Base-by-base conservation (phyloP, 169 alveolate genomes). In the Cryptosporidium parvum region DNA sequence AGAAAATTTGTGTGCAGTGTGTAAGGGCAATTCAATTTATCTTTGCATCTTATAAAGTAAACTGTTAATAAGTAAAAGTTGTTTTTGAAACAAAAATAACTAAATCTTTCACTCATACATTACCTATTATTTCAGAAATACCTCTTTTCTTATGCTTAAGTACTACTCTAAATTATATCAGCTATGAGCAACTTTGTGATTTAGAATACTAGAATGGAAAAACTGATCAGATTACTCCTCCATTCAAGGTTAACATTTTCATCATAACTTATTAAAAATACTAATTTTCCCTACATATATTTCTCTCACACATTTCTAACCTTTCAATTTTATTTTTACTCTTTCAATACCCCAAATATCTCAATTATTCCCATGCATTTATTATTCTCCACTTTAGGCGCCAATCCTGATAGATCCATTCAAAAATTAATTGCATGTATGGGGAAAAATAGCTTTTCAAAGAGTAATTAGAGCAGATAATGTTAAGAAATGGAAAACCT, bases 401-500 rank as follows among this genome's bases (percentile, higher is more conserved):
- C 72, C 72, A 65, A 33, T 3, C 51, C 31, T 0, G 12, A 31
- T 37, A 65, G 72, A 65, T 65, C 72, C 72, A 35, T 16, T 4
- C 1, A 65, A 18, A 10, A 65, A 16, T 16, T 65, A 35, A 35
- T 59, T 65, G 31, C 72, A 65, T 65, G 72, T 65, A 26, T 14
- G 72, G 29, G 52, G 26, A 35, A 65, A 65, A 9, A 31, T n/a
- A 35, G 53, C 3, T 9, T 14, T 14, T 33, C 29, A 1, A 29
- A 29, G 23, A 65, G 31, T 23, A 14, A 0, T 29, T 8, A 37
- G 16, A 56, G 0, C 67, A 37, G 14, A 65, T 33, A 65, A 29
- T 65, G 72, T 39, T 33, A 31, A 23, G 72, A 65, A 16, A 65
- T 65, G 72, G 72, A 65, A 37, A 65, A 65, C 72, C 1, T 33